These are phyloP conservation scores for Spongiforma sp. DNA, from an alignment of 1,284 basidiomycete genomes.

Conservation along the genomic window DNA sequence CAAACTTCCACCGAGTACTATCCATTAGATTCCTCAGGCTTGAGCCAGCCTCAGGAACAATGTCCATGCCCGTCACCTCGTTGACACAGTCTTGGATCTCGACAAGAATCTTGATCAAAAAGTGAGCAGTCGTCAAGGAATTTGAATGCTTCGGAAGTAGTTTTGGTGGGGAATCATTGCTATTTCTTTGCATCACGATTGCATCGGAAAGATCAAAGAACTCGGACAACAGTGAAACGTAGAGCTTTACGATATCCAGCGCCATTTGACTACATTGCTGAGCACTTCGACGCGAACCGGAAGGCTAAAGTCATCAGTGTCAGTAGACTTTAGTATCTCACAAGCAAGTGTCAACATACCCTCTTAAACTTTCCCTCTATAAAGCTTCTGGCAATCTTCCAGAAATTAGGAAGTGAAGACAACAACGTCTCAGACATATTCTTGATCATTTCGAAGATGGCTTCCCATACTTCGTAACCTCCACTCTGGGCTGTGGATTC, in stretches of 20 bases:
- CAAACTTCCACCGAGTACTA: slow-evolving; percentile 88
- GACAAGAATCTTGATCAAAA: slow-evolving; percentile 77
- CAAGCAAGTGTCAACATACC: slow-evolving; percentile 46
- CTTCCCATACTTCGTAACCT: slow-evolving; percentile 83
- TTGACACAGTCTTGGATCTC: slow-evolving; percentile 88
- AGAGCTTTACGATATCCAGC: slow-evolving; percentile 87
- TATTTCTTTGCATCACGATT: slow-evolving; percentile 53
- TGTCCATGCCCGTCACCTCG: slow-evolving; percentile 83
- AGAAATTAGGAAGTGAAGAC: slow-evolving; percentile 87
- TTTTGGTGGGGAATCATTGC: slow-evolving; percentile 44
- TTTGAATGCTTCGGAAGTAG: slow-evolving; percentile 81
- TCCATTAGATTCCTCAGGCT: slow-evolving; percentile 79
- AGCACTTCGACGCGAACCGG: slow-evolving; percentile 70
- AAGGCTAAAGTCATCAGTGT: slow-evolving; percentile 20
- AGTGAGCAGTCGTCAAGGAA: slow-evolving; percentile 84
- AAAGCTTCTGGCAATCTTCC: slow-evolving; percentile 91
- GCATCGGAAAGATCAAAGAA: slow-evolving; percentile 91
- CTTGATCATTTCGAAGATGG: slow-evolving; percentile 76
- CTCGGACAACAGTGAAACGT: slow-evolving; percentile 85
- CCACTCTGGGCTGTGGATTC: slow-evolving; percentile 52
- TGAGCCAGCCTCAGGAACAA: slow-evolving; percentile 74
- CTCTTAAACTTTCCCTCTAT: slow-evolving; percentile 92
- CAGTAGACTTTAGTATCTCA: neutral
- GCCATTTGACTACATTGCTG: slow-evolving; percentile 91
- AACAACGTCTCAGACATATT: slow-evolving; percentile 72